Conservation (phyloP, 2,329 filamentous ascomycete genomes). For the Sporothrix humicola region DNA sequence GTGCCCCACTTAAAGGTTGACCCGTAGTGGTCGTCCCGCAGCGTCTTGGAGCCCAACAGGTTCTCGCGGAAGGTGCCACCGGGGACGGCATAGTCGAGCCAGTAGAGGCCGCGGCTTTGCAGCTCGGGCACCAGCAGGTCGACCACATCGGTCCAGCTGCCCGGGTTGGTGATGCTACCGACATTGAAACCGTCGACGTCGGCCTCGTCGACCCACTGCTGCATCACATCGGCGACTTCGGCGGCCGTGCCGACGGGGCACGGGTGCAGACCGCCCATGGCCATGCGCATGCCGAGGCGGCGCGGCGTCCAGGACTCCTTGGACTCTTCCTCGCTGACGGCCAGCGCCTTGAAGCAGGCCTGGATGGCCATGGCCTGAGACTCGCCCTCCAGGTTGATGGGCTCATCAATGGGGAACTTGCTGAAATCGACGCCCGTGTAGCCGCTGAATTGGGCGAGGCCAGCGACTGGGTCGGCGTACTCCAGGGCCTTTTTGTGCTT, state of each 20-base stretch:
- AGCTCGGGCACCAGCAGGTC: slow-evolving; percentile 68
- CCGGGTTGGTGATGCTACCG: slow-evolving; percentile 53
- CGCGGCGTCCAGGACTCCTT: slow-evolving; percentile 36
- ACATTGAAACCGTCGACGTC: slow-evolving; percentile 79
- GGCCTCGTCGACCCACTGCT: slow-evolving; percentile 69
- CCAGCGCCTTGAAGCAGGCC: slow-evolving; percentile 29
- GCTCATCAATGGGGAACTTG: slow-evolving; percentile 40
- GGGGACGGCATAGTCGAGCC: slow-evolving; percentile 28
- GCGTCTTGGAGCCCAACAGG: slow-evolving; percentile 14
- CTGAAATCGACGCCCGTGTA: slow-evolving; percentile 41
- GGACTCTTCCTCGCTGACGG: slow-evolving; percentile 17
- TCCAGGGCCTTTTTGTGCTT: slow-evolving; percentile 38
- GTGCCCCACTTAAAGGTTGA: slow-evolving; percentile 26
- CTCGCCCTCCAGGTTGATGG: slow-evolving; percentile 33
- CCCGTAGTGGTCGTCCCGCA: slow-evolving; percentile 29
- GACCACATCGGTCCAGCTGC: slow-evolving; percentile 69
- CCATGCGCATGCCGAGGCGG: slow-evolving; percentile 37
- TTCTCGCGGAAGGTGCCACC: slow-evolving; percentile 30
- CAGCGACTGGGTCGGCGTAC: slow-evolving; percentile 38
- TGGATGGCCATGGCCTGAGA: slow-evolving; percentile 30
- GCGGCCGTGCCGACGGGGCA: slow-evolving; percentile 65
- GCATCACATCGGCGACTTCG: slow-evolving; percentile 70
- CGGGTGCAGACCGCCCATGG: slow-evolving; percentile 38
- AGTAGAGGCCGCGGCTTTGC: slow-evolving; percentile 53
- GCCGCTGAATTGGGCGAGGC: slow-evolving; percentile 40